Evolutionary conservation across 352 stramenopile species (phyloP).

Genomic region (Aphanomyces invadans): DNA sequence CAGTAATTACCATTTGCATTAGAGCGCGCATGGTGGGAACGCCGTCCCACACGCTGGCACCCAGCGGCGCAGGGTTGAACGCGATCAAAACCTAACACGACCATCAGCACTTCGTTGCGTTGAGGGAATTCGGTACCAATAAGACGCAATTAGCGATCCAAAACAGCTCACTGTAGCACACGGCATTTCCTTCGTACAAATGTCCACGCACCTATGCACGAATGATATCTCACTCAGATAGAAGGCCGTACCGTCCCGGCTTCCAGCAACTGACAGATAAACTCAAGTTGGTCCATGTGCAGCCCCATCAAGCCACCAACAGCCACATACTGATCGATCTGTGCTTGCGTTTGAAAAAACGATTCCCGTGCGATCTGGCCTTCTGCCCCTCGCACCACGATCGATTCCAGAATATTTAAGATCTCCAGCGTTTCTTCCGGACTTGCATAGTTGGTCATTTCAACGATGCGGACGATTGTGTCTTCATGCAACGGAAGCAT

Average conservation of each 20-base stretch:
- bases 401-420: conserved; percentile 57
- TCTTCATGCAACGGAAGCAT: conserved; percentile 73
- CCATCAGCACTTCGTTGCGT: too few relatives aligned
- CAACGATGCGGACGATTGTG: conserved; percentile 47
- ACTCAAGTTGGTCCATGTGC: conserved; percentile 44
- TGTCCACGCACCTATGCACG: conserved; percentile 22
- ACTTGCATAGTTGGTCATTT: conserved; percentile 48
- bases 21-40: conserved; percentile 65
- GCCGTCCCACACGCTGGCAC: conserved; percentile 62
- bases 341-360: conserved; percentile 45
- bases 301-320: conserved; percentile 65
- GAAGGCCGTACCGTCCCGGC: conserved; percentile 43
- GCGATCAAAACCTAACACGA: conserved; percentile 33
- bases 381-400: conserved; percentile 73
- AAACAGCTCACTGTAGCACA: conserved; percentile 69
- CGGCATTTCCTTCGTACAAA: conserved; percentile 39
- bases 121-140: too few relatives aligned
- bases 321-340: conserved; percentile 44
- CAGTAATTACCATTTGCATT: conserved; percentile 84
- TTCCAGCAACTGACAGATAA: conserved; percentile 53
- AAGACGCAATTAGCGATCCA: conserved; percentile 81
- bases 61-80: conserved; percentile 74
- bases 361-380: conserved; percentile 64
- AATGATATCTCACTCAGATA: neutral
- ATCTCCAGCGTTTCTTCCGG: conserved; percentile 63